A percentile compares a stretch with the other conserved stretches of the same genome.
Conservation (phyloP, 129 eudicot genomes). For the Heracleum sosnowskyi region DNA sequence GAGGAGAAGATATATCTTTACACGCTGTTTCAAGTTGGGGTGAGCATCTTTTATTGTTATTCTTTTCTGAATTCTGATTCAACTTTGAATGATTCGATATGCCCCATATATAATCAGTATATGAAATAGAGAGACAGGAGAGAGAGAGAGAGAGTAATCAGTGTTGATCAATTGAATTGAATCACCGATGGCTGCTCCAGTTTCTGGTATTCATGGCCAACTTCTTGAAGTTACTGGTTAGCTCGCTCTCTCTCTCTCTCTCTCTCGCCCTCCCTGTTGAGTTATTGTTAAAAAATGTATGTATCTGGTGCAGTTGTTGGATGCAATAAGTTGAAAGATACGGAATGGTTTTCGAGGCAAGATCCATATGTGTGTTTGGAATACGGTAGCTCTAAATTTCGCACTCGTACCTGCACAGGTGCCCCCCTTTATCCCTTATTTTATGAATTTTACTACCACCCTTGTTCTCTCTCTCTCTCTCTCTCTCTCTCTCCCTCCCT, state of each 20-base stretch:
- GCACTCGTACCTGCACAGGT: conserved; percentile 79
- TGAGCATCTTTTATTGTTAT: too few species aligned
- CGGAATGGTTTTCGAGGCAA: conserved; percentile 92
- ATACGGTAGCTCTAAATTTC: conserved; percentile 53
- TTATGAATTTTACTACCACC: too few species aligned
- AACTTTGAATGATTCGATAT: not conserved
- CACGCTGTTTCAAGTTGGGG: too few species aligned
- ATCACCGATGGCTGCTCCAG: conserved; percentile 29
- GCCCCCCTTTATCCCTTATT: not conserved
- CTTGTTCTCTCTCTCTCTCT: too few species aligned
- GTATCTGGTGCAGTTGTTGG: conserved; percentile 44
- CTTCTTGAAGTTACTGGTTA: conserved; percentile 88
- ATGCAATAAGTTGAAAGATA: conserved; percentile 63
- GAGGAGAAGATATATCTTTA: too few species aligned
- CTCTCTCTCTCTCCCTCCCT: too few species aligned
- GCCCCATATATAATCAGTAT: too few species aligned
- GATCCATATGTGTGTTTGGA: conserved; percentile 82
- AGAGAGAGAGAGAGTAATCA: too few species aligned
- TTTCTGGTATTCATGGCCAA: conserved; percentile 62
- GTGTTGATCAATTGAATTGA: not conserved
- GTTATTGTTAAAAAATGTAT: too few species aligned
- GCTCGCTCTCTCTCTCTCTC: not conserved
- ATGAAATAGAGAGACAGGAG: too few species aligned
- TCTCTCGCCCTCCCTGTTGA: too few species aligned
- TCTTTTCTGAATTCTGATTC: too few species aligned